Base-by-base conservation (phyloP, 1,284 basidiomycete genomes). In the Takashimella koratensis region DNA sequence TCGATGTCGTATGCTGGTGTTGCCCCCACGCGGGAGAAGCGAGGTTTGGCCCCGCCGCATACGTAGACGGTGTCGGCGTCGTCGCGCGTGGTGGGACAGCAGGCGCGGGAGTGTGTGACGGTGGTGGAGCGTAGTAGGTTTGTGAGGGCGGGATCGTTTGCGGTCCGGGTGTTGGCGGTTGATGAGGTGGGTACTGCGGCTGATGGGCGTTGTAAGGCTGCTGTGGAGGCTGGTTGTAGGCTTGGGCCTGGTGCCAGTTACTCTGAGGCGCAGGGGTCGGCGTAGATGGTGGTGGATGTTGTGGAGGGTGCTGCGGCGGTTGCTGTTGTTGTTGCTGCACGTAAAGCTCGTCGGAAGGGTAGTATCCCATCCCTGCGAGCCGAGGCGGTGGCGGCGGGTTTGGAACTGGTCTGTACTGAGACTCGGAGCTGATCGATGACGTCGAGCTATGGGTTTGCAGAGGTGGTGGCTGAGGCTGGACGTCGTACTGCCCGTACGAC, bases 301-400 rank as follows among this genome's bases (percentile, higher is more conserved):
- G 53, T n/a, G n/a, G n/a, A n/a, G n/a, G n/a, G 36, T 53, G 52
- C 16, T 45, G 49, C 48, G 51, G n/a, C 27, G 45, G 45, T 40
- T 57, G 55, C 36, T 54, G 54, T 3, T 56, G 45, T 23, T 56
- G 53, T 24, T 63, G 58, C 50, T 65, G 61, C 2, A 51, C 57
- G 46, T 71, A 70, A 43, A 71, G 61, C 64, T 74, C 72, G 48
- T 74, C 72, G 3, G 70, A 73, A 1, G 72, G 72, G 47, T 74
- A 74, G 44, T 72, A 72, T 1, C 69, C 70, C 0, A 64, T 67
- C 12, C 51, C 40, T 2, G 51, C 49, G 11, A 51, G 52, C 23
- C 53, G 58, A 3, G 65, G 61, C 12, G 53, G 62, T 19, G 53
- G 41, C 11, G 66, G 66, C 8, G 43, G 43, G 23, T n/a, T 23